These are phyloP conservation scores for Hypholoma fasciculare DNA, from an alignment of 768 basidiomycete species.

Conservation along the genomic window DNA sequence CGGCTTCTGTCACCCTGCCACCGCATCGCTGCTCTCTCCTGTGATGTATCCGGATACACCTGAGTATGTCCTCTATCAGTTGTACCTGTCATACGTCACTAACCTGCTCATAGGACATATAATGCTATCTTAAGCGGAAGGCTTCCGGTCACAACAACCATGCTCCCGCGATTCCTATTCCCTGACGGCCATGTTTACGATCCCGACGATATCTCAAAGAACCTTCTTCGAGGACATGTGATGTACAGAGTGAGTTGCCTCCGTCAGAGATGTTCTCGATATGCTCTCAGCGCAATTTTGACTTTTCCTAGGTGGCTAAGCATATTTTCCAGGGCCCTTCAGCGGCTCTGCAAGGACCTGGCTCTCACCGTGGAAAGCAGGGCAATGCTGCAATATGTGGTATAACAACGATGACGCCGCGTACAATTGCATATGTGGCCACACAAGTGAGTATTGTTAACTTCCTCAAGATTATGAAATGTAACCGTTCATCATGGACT, in stretches of 20 bases:
- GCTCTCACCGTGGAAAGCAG: conserved; percentile 8
- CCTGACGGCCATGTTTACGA: conserved; percentile 5
- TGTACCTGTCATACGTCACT: no score
- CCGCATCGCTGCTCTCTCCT: no score
- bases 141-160: neutral
- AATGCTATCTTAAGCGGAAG: neutral
- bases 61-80: no score
- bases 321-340: conserved; percentile 17
- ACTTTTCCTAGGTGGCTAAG: conserved; percentile 8
- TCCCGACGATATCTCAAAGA: neutral
- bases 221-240: conserved; percentile 11
- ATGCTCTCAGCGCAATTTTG: neutral
- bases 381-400: neutral
- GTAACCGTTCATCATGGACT: no score
- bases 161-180: conserved; percentile 9
- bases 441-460: no score
- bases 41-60: no score
- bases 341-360: conserved; percentile 12
- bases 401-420: neutral
- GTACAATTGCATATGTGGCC: no score
- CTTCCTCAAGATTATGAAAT: no score
- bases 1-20: no score
- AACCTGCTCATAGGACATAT: neutral
- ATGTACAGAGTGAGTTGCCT: conserved; percentile 8
- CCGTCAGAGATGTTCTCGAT: neutral